Conservation (phyloP, 1,139 yeast species). For the Geotrichum klebahnii region DNA sequence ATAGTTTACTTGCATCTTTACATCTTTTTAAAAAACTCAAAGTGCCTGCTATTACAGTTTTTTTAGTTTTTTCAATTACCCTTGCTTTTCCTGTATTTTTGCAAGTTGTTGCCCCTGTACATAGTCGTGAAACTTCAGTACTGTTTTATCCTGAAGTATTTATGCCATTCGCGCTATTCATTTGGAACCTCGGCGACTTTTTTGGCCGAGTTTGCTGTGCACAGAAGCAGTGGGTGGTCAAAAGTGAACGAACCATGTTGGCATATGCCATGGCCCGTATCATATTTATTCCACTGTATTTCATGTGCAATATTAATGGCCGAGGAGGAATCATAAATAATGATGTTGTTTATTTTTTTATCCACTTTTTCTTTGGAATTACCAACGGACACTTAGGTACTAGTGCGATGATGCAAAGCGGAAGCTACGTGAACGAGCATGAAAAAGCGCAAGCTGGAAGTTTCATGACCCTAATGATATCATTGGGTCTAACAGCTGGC, state of each 20-base stretch:
- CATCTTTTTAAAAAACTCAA: conserved; percentile 51
- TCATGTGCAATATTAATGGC: conserved; percentile 46
- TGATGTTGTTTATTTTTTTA: conserved; percentile 61
- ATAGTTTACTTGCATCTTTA: background rate
- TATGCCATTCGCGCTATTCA: conserved; percentile 70
- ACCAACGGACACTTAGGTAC: conserved; percentile 85
- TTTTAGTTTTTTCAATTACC: conserved; percentile 68
- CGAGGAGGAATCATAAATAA: conserved; percentile 39
- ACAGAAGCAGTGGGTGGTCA: conserved; percentile 37
- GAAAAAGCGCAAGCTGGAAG: conserved; percentile 95
- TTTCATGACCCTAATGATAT: conserved; percentile 71
- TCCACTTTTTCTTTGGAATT: conserved; percentile 77
- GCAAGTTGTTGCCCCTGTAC: conserved; percentile 14
- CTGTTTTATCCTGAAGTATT: conserved; percentile 44
- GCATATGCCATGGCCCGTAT: conserved; percentile 36
- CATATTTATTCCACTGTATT: conserved; percentile 49
- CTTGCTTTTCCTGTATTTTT: conserved; percentile 90
- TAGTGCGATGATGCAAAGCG: conserved; percentile 76
- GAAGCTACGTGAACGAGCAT: conserved; percentile 52
- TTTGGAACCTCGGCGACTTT: conserved; percentile 90
- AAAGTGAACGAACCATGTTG: conserved; percentile 23
- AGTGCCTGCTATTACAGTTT: conserved; percentile 63
- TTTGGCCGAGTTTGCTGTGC: conserved; percentile 59
- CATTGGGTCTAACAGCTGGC: conserved; percentile 73
- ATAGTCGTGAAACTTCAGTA: conserved; percentile 44